A percentile compares a stretch with the other conserved stretches of the same genome.
Evolutionary conservation across 176 grass and related monocot species (phyloP).

Genomic region (Hyparrhenia diplandra): DNA sequence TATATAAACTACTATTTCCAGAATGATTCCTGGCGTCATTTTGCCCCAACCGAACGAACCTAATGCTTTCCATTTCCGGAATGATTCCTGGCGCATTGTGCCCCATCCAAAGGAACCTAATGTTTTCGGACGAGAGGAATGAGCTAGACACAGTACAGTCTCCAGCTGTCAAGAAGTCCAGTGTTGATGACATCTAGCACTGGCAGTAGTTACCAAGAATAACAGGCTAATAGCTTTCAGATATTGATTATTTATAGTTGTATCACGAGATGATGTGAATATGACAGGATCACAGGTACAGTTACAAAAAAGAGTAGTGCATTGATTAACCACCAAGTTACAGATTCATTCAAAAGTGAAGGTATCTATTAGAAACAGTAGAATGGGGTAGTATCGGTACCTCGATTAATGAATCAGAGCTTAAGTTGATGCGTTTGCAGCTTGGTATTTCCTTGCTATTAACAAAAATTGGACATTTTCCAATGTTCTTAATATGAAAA

Average conservation of each 20-base stretch:
- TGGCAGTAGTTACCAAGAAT: not conserved
- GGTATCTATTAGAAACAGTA: not conserved
- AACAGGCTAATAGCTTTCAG: not conserved
- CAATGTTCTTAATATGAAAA: slow-evolving; percentile 92
- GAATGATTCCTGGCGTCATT: too few species aligned
- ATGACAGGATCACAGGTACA: not conserved
- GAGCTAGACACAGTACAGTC: not conserved
- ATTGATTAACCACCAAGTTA: slow-evolving; percentile 10
- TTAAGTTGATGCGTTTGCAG: slow-evolving; percentile 69
- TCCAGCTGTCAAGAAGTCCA: not conserved
- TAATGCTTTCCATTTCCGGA: too few species aligned
- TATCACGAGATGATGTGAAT: not conserved
- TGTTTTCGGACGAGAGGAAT: not conserved
- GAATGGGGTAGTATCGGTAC: slow-evolving; percentile 32
- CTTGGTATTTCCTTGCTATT: slow-evolving; percentile 88
- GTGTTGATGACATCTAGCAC: not conserved
- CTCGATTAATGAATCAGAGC: slow-evolving; percentile 73
- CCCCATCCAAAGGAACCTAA: too few species aligned
- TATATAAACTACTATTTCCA: too few species aligned
- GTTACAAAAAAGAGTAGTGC: not conserved
- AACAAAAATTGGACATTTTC: slow-evolving; percentile 83
- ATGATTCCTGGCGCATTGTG: too few species aligned
- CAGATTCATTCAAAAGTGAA: slow-evolving; percentile 10
- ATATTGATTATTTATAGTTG: not conserved
- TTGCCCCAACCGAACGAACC: too few species aligned